Conservation (phyloP, 1,139 yeast genomes). For the Suhomyces bokatorum region DNA sequence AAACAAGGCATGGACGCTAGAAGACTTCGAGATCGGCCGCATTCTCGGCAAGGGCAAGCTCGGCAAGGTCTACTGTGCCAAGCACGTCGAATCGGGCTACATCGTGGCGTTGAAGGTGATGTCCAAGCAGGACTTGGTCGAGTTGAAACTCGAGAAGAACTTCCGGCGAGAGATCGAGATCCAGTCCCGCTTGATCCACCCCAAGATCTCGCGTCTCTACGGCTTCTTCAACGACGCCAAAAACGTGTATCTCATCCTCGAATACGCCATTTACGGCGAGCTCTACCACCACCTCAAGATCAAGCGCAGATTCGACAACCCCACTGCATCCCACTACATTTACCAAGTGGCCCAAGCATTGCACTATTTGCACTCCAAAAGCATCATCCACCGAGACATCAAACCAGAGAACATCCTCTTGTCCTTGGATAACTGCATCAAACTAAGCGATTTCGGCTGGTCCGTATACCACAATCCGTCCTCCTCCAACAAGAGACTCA, state of each 20-base stretch:
- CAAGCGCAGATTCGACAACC: conserved; percentile 67
- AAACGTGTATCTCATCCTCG: conserved; percentile 80
- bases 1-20: conserved; percentile 25
- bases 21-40: conserved; percentile 85
- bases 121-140: conserved; percentile 76
- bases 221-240: conserved; percentile 83
- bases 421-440: conserved; percentile 69
- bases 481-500: conserved; percentile 59
- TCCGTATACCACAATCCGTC: conserved; percentile 49
- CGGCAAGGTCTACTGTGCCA: conserved; percentile 89
- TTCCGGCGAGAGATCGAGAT: conserved; percentile 90
- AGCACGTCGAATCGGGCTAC: conserved; percentile 71
- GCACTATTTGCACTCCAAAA: conserved; percentile 69
- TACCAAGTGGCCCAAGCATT: conserved; percentile 83
- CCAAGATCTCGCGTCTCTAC: conserved; percentile 74
- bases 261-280: conserved; percentile 86
- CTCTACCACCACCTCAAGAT: conserved; percentile 69
- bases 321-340: conserved; percentile 73
- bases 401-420: conserved; percentile 89
- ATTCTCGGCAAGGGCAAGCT: conserved; percentile 91
- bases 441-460: conserved; percentile 96
- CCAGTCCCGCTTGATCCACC: conserved; percentile 75
- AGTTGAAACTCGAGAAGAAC: conserved; percentile 80
- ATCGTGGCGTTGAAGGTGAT: conserved; percentile 89
- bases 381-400: conserved; percentile 86